Percentiles rank a stretch among this genome's conserved stretches.
Conservation (phyloP, 176 grass and related monocot genomes). For the Eremochloa ophiuroides region DNA sequence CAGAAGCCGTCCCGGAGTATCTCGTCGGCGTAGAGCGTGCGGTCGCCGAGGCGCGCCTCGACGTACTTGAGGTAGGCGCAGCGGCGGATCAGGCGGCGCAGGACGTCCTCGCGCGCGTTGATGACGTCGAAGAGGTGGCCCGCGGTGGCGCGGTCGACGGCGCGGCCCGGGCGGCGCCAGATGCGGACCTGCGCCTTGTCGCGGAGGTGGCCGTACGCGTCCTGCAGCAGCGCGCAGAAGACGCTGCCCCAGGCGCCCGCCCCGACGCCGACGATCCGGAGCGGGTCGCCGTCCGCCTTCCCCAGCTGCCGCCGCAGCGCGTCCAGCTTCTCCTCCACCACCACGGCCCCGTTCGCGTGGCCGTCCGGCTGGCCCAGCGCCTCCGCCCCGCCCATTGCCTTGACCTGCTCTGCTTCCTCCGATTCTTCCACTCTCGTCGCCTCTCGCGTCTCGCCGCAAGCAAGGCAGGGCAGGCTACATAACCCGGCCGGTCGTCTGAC, state of each 20-base stretch:
- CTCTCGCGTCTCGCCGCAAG: constrained; percentile 26
- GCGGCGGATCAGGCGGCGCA: constrained; percentile 68
- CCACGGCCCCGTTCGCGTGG: constrained; percentile 47
- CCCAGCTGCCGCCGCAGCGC: constrained; percentile 78
- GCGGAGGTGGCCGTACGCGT: constrained; percentile 86
- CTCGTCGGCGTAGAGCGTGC: constrained; percentile 87
- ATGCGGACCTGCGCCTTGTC: constrained; percentile 90
- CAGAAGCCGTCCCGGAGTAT: constrained; percentile 94
- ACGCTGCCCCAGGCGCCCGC: constrained; percentile 96
- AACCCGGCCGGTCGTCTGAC: background rate
- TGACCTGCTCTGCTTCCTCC: background rate
- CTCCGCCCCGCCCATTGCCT: constrained; percentile 41
- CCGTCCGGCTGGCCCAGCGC: constrained; percentile 40
- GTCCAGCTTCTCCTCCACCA: constrained; percentile 68
- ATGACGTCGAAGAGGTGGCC: constrained; percentile 91
- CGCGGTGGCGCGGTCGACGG: constrained; percentile 81
- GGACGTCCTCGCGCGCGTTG: constrained; percentile 90
- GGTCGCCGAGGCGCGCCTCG: constrained; percentile 79
- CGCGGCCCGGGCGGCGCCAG: constrained; percentile 74
- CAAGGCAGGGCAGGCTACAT: constrained; percentile 4
- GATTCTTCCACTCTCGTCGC: background rate
- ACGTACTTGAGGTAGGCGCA: constrained; percentile 97
- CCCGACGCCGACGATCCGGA: constrained; percentile 85
- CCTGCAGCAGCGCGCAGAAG: constrained; percentile 91
- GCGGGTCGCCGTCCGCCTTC: constrained; percentile 67